phyloP scores from a whole-genome alignment of 306 rosid genomes.

The Inga leiocalycina region DNA sequence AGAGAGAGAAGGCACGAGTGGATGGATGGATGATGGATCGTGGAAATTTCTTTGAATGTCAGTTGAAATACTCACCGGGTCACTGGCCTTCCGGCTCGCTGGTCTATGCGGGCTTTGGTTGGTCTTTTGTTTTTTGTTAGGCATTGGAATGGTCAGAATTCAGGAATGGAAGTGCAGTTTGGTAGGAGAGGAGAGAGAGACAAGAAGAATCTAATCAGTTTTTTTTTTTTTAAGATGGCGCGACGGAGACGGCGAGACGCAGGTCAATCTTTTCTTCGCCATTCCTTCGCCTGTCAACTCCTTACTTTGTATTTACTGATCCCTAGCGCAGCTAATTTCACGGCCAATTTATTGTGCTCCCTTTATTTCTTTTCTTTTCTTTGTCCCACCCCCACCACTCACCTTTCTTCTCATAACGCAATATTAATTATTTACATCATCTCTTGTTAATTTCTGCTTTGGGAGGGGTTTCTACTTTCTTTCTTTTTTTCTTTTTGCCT shows the following conservation, averaged over 20 bases:
- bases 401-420: slow-evolving; percentile 35
- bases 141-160: slow-evolving; percentile 46
- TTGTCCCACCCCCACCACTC: slow-evolving; percentile 46
- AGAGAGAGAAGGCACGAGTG: slow-evolving; percentile 10
- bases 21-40: not conserved
- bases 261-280: slow-evolving; percentile 66
- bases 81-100: slow-evolving; percentile 1
- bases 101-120: not conserved
- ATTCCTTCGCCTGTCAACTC: slow-evolving; percentile 49
- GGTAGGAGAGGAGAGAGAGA: slow-evolving; percentile 27
- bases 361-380: slow-evolving; percentile 1
- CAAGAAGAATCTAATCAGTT: slow-evolving; percentile 40
- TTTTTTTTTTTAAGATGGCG: not conserved
- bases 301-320: slow-evolving; percentile 43
- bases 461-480: not conserved
- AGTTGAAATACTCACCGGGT: slow-evolving; percentile 7
- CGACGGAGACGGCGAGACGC: slow-evolving; percentile 34
- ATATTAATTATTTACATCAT: not conserved
- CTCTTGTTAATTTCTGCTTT: slow-evolving; percentile 12
- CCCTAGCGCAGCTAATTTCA: slow-evolving; percentile 37
- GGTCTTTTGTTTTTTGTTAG: slow-evolving; percentile 33
- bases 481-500: not conserved
- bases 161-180: slow-evolving; percentile 44
- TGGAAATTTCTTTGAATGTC: slow-evolving; percentile 10
- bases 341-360: slow-evolving; percentile 38